Conservation (phyloP, 2,329 filamentous ascomycete species). For the Aspergillus hiratsukae region DNA sequence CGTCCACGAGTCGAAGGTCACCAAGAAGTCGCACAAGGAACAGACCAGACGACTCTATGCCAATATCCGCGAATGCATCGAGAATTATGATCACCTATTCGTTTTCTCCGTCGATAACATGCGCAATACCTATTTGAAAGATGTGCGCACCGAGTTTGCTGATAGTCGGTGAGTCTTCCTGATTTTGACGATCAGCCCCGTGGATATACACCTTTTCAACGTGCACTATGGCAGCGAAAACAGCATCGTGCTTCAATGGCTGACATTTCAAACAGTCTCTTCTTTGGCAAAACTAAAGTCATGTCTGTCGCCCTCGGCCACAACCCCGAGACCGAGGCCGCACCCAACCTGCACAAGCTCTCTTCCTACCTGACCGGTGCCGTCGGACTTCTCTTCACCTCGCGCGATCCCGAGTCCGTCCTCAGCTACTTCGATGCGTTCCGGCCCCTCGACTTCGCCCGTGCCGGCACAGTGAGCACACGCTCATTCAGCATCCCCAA, state of each 20-base stretch:
- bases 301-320: constrained; percentile 92
- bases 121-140: constrained; percentile 94
- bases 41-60: constrained; percentile 79
- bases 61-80: constrained; percentile 79
- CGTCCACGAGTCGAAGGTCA: constrained; percentile 83
- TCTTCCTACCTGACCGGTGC: constrained; percentile 68
- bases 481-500: constrained; percentile 75
- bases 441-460: constrained; percentile 79
- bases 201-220: neutral
- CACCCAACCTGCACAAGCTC: constrained; percentile 70
- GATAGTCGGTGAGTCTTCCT: constrained; percentile 67
- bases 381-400: constrained; percentile 87
- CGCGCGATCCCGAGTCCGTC: constrained; percentile 65
- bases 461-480: constrained; percentile 72
- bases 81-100: constrained; percentile 85
- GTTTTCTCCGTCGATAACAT: constrained; percentile 95
- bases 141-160: constrained; percentile 75
- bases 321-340: constrained; percentile 71
- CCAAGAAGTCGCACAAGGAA: constrained; percentile 90
- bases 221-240: neutral
- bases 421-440: constrained; percentile 68
- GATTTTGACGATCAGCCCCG: neutral
- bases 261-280: constrained; percentile 58
- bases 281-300: constrained; percentile 99
- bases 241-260: constrained; percentile 3